Evolutionary conservation across 768 basidiomycete genomes (phyloP), one percentile per base, ranked within the genome.

Genomic region (Podaxis sp.): DNA sequence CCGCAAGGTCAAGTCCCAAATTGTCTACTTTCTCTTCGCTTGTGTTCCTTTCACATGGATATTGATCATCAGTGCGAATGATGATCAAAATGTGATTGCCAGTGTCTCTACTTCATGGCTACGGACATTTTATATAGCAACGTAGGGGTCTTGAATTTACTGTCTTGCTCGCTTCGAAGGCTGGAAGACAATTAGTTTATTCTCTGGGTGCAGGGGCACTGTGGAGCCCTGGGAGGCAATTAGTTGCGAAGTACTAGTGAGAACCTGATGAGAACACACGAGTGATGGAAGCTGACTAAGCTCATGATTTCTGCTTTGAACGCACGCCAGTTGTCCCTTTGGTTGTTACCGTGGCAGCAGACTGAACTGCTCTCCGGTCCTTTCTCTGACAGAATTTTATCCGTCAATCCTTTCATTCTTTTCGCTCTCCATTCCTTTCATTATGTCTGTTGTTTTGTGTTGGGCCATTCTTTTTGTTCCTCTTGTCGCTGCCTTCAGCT

Each of bases 401-500:
- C 65, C 64, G 68, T 67, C 63, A 44, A 52, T 66, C 63, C 32
- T 21, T 66, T 68, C 48, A 52, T 50, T 63, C 61, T 61, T 62
- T 32, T 32, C 32, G 32, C 32, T 32, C 32, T 32, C 59, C 52
- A 46, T 57, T 65, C 61, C 48, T 64, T 64, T 61, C 61, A 61
- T 61, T 61, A 66, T 67, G 55, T 51, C 61, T 44, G 37, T 59
- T 59, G 56, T 63, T 66, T 53, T 64, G 44, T 59, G 67, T 46
- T 63, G 55, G 51, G 72, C 48, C 42, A 63, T 63, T 63, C 65
- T 65, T 69, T 70, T 57, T 55, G 67, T 55, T 38, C 50, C 67
- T 37, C 16, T 67, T 61, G 69, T 65, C 18, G 35, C 42, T 54
- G 82, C 79, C 23, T 87, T 89, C 76, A 68, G 75, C 62, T 79